phyloP scores from a whole-genome alignment of 2,329 filamentous ascomycete genomes.

The Colletotrichum sp. region DNA sequence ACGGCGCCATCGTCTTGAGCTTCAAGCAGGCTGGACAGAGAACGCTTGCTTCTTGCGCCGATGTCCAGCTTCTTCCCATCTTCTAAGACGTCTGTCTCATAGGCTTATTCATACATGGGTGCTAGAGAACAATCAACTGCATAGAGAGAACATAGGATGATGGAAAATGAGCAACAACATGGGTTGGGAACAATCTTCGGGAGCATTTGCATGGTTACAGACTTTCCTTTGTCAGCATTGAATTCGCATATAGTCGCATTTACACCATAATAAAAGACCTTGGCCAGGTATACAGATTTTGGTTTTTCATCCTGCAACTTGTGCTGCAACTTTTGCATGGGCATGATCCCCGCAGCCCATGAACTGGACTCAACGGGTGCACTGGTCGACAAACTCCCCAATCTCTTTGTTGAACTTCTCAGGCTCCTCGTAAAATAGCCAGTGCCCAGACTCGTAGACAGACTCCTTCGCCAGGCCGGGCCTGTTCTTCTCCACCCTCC shows the following conservation, averaged over 20 bases:
- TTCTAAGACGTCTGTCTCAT: not conserved
- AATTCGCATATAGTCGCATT: not conserved
- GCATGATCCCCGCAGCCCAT: no score
- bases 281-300: not conserved
- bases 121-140: not conserved
- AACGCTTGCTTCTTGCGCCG: not conserved
- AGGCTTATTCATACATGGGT: no score
- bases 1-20: not conserved
- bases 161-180: not conserved
- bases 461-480: constrained; percentile 28
- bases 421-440: constrained; percentile 45
- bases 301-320: not conserved
- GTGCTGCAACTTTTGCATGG: not conserved
- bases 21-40: not conserved
- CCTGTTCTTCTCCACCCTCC: constrained; percentile 27
- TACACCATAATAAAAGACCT: not conserved
- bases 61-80: not conserved
- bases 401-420: constrained; percentile 40
- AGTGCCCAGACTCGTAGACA: constrained; percentile 41
- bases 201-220: not conserved
- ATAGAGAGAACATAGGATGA: not conserved
- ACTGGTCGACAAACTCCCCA: not conserved
- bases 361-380: not conserved
- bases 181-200: rapidly evolving
- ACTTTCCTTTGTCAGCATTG: not conserved